Base-by-base conservation (phyloP, 306 rosid species). In the Heteromeles arbutifolia region DNA sequence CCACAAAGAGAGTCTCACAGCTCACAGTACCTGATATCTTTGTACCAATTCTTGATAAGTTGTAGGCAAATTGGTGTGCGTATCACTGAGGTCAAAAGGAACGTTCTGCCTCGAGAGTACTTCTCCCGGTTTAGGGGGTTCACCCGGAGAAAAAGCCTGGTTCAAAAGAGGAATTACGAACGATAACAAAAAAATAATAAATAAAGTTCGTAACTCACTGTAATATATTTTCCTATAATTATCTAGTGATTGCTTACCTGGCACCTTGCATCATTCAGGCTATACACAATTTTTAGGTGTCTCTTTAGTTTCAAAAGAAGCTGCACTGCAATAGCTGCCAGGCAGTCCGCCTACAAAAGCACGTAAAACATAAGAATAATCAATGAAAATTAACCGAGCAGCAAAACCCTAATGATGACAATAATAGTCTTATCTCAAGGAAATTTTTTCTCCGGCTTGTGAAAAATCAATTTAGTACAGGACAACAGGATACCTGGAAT, bases 231-330 rank as follows among this genome's bases (percentile, higher is more conserved):
- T 54, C 50, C 72, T 34, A 22, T 39, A 69, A 24, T 6, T 67
- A 4, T 65, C 28, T 77, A 24, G 72, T 54, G 21, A 77, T 75
- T 53, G 45, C 67, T 66, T 88, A 92, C 98, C 98, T 96, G 99
- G 83, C 99, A 96, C 66, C 98, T 88, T 3, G 85, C 89, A 82
- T 96, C 97, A 52, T 96, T 83, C 54, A 96, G 87, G 87, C 92
- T 79, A 76, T 92, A 90, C 75, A 85, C 78, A 67, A 96, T 90
- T 82, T 96, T 96, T 26, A 96, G 90, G 81, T 96, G 97, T 77
- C 98, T 96, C 87, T 96, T 96, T 54, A 96, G 87, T 86, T 88
- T 96, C 85, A 96, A 78, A 76, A 96, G 98, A 80, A 96, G 96
- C 85, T 96, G 99, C 88, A 96, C 74, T 11, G 97, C 91, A 80